These are phyloP conservation scores for Podila minutissima DNA, from an alignment of 192 early-diverging fungal species.

Conservation along the genomic window DNA sequence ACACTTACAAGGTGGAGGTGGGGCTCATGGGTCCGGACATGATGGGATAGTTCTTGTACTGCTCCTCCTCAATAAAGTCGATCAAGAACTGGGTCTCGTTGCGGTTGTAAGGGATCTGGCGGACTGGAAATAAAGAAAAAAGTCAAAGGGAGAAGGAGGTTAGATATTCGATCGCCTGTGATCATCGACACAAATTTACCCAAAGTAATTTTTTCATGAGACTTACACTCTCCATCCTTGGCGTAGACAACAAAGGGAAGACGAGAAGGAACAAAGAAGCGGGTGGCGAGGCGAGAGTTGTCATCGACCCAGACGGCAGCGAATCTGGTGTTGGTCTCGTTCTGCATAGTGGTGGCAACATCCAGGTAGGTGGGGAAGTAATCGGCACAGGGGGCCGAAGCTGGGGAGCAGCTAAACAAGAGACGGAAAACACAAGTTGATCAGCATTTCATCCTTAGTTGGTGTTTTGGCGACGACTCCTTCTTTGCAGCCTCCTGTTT, in stretches of 20 bases:
- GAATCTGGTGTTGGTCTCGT: slow-evolving; percentile 38
- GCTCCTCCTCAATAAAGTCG: slow-evolving; percentile 46
- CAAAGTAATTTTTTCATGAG: neutral
- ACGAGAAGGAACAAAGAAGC: slow-evolving; percentile 47
- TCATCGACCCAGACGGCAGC: slow-evolving; percentile 44
- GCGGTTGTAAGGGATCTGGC: slow-evolving; percentile 42
- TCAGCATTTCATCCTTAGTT: too few species aligned
- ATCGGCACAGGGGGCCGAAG: slow-evolving; percentile 24
- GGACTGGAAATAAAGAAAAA: slow-evolving; percentile 9
- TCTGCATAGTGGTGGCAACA: slow-evolving; percentile 34
- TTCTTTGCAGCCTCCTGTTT: neutral
- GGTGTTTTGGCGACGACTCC: neutral
- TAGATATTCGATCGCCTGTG: neutral
- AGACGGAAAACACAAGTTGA: too few species aligned
- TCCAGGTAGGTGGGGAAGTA: slow-evolving; percentile 46
- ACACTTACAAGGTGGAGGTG: slow-evolving; percentile 40
- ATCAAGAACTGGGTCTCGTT: slow-evolving; percentile 48
- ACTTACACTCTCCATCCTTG: slow-evolving; percentile 49
- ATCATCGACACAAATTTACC: too few species aligned
- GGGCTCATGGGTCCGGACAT: slow-evolving; percentile 35
- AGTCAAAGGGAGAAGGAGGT: neutral
- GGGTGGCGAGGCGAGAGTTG: slow-evolving; percentile 30
- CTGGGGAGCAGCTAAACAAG: slow-evolving; percentile 9
- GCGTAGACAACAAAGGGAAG: slow-evolving; percentile 44
- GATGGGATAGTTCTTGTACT: slow-evolving; percentile 37